Base-by-base conservation (phyloP, 1,139 yeast species). In the Suhomyces atakaporum region DNA sequence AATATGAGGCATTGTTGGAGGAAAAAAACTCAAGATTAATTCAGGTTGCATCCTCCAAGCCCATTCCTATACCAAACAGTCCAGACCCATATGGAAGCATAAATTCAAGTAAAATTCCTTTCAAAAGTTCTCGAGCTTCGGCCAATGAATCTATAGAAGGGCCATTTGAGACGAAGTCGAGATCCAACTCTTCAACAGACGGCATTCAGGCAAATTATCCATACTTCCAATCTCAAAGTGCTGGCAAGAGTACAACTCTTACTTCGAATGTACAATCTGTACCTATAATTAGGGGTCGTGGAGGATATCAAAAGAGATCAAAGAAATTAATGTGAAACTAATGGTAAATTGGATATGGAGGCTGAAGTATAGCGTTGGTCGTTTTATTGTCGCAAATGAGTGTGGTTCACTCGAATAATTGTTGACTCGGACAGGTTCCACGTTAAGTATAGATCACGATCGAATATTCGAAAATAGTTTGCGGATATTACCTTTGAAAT, bases 251-350 rank as follows among this genome's bases (percentile, higher is more conserved):
- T 25, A 15, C 22, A 27, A 27, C 32, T 6, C 21, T 22, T 20
- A 8, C 31, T 14, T 36, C 39, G 15, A 24, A 24, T 31, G 44
- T 36, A 18, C 54, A 45, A 23, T 29, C 40, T 6, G 30, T 24
- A 5, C 74, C 76, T 0, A 65, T 66, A 4, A 56, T 73, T 29
- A 66, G 63, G 45, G 79, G 79, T 10, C 60, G 79, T 43, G 79
- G 78, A 3, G 79, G 79, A 1, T 65, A 68, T 43, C 79, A 73
- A 46, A 72, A 69, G 49, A 55, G 76, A 43, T 59, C 75, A 0
- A 70, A 68, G 49, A 64, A 67, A 43, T 13, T 47, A 22, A 56
- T 51, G 58, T 56, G 40, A 40, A n/a, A n/a, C 11, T 8, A 24
- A 22, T n/a, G n/a, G n/a, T n/a, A n/a, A n/a, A n/a, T n/a, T n/a